phyloP scores from a whole-genome alignment of 2,329 filamentous ascomycete species.

The Colletotrichum sp. region DNA sequence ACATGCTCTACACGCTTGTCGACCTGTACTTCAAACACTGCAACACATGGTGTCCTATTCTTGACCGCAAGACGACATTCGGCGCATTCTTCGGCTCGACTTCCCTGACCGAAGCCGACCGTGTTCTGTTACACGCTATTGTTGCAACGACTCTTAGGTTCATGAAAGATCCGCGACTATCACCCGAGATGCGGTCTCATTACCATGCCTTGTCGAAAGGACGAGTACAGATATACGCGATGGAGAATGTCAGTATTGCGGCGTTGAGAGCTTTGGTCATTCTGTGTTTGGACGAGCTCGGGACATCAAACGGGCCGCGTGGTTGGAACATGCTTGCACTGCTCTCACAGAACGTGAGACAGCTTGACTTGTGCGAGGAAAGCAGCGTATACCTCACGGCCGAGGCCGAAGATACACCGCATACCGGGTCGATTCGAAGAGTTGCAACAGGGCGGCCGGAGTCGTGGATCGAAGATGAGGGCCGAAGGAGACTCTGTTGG shows the following conservation, averaged over 20 bases:
- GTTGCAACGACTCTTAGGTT: conserved; percentile 48
- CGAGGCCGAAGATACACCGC: conserved; percentile 34
- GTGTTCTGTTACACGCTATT: conserved; percentile 48
- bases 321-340: conserved; percentile 47
- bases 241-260: conserved; percentile 44
- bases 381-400: conserved; percentile 40
- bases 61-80: conserved; percentile 48
- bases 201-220: conserved; percentile 44
- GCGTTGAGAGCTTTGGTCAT: conserved; percentile 46
- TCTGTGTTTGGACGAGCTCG: conserved; percentile 45
- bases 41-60: conserved; percentile 61
- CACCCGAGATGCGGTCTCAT: conserved; percentile 40
- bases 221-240: conserved; percentile 45
- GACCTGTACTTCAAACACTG: conserved; percentile 69
- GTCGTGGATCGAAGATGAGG: conserved; percentile 51
- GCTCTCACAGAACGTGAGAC: conserved; percentile 41
- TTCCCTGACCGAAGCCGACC: conserved; percentile 41
- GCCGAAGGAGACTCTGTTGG: conserved; percentile 46
- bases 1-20: conserved; percentile 63
- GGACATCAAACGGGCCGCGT: conserved; percentile 46
- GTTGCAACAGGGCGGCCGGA: conserved; percentile 39
- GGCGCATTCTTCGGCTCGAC: conserved; percentile 45
- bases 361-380: conserved; percentile 45
- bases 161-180: conserved; percentile 42
- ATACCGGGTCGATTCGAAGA: conserved; percentile 38